phyloP scores from a whole-genome alignment of 805 yeast genomes.

The Wickerhamiella musiphila region DNA sequence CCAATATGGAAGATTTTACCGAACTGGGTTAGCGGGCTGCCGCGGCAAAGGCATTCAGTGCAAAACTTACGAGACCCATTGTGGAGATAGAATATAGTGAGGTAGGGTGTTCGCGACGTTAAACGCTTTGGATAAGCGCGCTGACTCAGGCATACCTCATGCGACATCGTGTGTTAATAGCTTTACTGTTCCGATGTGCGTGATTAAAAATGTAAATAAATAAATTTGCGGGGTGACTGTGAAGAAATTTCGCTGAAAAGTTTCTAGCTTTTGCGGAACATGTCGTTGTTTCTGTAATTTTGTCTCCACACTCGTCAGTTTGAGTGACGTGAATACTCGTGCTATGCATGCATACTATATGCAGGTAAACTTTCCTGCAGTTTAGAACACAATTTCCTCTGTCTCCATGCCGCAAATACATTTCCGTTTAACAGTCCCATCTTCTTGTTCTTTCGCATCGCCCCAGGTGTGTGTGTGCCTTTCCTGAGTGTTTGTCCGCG shows the following conservation, averaged over 20 bases:
- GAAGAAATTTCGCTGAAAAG: neutral
- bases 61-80: neutral
- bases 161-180: too few relatives aligned
- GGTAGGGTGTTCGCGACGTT: too few relatives aligned
- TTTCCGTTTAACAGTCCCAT: slow-evolving; percentile 9
- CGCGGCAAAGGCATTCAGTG: neutral
- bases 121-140: too few relatives aligned
- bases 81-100: too few relatives aligned
- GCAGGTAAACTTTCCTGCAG: too few relatives aligned
- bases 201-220: neutral
- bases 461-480: slow-evolving; percentile 67
- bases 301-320: too few relatives aligned
- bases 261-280: too few relatives aligned
- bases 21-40: slow-evolving; percentile 21
- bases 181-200: too few relatives aligned
- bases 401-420: slow-evolving; percentile 15
- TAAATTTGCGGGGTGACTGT: neutral
- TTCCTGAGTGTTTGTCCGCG: slow-evolving; percentile 36
- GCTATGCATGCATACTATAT: too few relatives aligned
- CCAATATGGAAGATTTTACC: slow-evolving; percentile 57
- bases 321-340: too few relatives aligned
- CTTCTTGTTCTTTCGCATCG: slow-evolving; percentile 8
- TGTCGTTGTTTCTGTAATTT: too few relatives aligned
- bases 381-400: slow-evolving; percentile 8
- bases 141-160: too few relatives aligned